phyloP scores from a whole-genome alignment of 2,329 filamentous ascomycete species.

The Westerdykella aurantiaca region DNA sequence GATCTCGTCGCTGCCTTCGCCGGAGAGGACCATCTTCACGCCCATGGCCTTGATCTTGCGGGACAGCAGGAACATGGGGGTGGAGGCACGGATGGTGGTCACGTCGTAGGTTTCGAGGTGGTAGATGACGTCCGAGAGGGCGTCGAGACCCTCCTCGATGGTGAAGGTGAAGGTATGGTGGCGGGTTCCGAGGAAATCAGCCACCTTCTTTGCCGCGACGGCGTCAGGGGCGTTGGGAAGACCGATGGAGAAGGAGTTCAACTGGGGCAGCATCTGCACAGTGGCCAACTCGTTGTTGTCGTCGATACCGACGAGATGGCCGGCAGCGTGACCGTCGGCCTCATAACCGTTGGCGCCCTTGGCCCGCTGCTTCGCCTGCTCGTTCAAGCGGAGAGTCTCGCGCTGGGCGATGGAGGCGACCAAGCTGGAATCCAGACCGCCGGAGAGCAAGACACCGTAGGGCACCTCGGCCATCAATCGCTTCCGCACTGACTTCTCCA shows the following conservation, averaged over 20 bases:
- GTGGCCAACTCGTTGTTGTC: slow-evolving; percentile 85
- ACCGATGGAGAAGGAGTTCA: slow-evolving; percentile 98
- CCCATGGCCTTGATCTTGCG: slow-evolving; percentile 99
- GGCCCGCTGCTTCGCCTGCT: slow-evolving; percentile 48
- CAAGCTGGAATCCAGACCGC: slow-evolving; percentile 90
- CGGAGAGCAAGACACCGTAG: slow-evolving; percentile 91
- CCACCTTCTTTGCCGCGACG: slow-evolving; percentile 84
- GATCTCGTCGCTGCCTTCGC: slow-evolving; percentile 96
- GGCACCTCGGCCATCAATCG: slow-evolving; percentile 98
- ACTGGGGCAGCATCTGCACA: slow-evolving; percentile 83
- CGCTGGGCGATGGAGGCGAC: slow-evolving; percentile 93
- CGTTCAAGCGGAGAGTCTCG: slow-evolving; percentile 73
- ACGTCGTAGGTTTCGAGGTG: slow-evolving; percentile 98
- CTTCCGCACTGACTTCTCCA: slow-evolving; percentile 92
- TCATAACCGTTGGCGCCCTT: slow-evolving; percentile 39
- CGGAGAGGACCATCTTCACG: slow-evolving; percentile 98
- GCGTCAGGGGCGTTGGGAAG: slow-evolving; percentile 89
- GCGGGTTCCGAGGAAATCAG: slow-evolving; percentile 93
- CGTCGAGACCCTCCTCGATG: slow-evolving; percentile 93
- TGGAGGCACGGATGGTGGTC: slow-evolving; percentile 95
- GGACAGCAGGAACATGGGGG: slow-evolving; percentile 95
- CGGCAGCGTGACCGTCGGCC: slow-evolving; percentile 17
- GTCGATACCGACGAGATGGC: slow-evolving; percentile 81
- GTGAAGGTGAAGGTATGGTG: slow-evolving; percentile 99
- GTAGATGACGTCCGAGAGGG: slow-evolving; percentile 94